These are phyloP conservation scores for Trichoderma guizhouense DNA, from an alignment of 2,329 filamentous ascomycete genomes.

Conservation along the genomic window DNA sequence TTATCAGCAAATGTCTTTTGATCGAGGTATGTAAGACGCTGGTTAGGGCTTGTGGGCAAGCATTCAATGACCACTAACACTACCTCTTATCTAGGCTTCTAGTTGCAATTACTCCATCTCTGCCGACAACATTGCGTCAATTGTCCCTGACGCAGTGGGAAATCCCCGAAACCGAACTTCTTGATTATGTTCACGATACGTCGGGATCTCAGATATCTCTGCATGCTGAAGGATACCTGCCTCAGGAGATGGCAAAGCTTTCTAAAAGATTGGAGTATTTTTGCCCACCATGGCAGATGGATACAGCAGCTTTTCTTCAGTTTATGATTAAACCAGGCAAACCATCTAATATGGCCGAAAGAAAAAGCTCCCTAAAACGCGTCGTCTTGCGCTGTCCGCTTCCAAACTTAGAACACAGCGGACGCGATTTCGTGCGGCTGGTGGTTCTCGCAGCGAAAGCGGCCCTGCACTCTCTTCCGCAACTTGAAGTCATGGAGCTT, in stretches of 20 bases:
- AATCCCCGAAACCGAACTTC: neutral
- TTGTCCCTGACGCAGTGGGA: constrained; percentile 10
- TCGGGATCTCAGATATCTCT: neutral
- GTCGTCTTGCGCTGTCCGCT: neutral
- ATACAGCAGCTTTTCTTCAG: constrained; percentile 1
- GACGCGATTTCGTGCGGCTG: neutral
- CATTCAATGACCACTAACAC: neutral
- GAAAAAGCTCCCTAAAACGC: neutral
- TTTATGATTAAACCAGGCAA: neutral
- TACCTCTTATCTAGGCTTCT: neutral
- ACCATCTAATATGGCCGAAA: neutral
- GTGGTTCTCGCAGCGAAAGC: constrained; percentile 2
- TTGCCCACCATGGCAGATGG: constrained; percentile 11
- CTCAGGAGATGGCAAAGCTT: constrained; percentile 5
- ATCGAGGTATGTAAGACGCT: neutral
- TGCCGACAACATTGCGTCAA: constrained; percentile 5
- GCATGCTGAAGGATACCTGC: neutral
- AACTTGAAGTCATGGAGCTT: constrained; percentile 5
- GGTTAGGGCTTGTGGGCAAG: neutral
- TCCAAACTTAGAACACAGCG: neutral
- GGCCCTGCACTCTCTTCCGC: constrained; percentile 3
- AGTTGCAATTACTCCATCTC: neutral
- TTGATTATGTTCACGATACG: neutral
- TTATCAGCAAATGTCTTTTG: neutral
- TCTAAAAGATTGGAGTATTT: neutral